Base-by-base conservation (phyloP, 768 basidiomycete genomes). In the Amanita pseudoporphyria region DNA sequence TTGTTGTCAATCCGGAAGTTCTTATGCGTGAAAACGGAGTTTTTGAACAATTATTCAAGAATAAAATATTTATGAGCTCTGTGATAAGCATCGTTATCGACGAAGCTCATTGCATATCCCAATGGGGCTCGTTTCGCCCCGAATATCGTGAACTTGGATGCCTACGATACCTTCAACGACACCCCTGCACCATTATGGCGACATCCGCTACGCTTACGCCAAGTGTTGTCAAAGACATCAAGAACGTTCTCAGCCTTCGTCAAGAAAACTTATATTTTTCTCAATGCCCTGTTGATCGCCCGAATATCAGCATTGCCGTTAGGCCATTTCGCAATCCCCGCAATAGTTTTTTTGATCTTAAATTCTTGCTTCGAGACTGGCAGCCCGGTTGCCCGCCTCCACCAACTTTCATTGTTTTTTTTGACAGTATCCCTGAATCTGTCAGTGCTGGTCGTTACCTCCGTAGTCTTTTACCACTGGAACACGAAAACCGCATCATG, bases 61-160 rank as follows among this genome's bases (percentile, higher is more conserved):
- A n/a, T 7, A 40, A 52, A 21, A 42, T 10, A 6, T 67, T 67
- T 45, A 54, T 52, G 0, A 52, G 56, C 3, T 26, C 50, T 7
- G 48, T 69, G 0, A 54, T 68, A 38, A 58, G 60, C n/a, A n/a
- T n/a, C n/a, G n/a, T n/a, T n/a, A n/a, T n/a, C n/a, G n/a, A n/a
- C n/a, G n/a, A n/a, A n/a, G n/a, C n/a, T n/a, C n/a, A n/a, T n/a
- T n/a, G n/a, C n/a, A n/a, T n/a, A n/a, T n/a, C n/a, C n/a, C n/a
- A n/a, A n/a, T n/a, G n/a, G n/a, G n/a, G n/a, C n/a, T n/a, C n/a
- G n/a, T n/a, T n/a, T n/a, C n/a, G n/a, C 0, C 53, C 53, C 3
- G 64, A 65, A 40, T 72, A 68, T 47, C 41, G 35, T 16, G 42
- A 63, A 7, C 19, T 52, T 28, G 60, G 46, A 36, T 31, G 39